Conservation (phyloP, 305 asterid species). For the Rubia tinctorum region DNA sequence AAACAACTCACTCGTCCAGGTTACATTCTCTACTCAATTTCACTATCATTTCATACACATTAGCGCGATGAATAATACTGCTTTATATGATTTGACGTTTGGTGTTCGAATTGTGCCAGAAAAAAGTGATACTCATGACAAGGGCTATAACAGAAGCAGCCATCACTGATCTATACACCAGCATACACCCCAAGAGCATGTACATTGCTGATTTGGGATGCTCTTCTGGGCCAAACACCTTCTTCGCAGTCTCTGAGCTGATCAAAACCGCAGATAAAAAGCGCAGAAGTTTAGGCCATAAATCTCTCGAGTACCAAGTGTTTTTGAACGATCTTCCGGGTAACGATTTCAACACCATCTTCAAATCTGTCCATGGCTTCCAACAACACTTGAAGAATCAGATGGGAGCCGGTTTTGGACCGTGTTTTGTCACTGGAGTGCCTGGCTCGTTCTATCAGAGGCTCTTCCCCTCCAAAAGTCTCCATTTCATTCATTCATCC, state of each 20-base stretch:
- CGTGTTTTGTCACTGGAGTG: conserved; percentile 20
- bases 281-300: conserved; percentile 13
- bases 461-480: conserved; percentile 22
- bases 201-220: conserved; percentile 32
- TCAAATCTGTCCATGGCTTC: conserved; percentile 18
- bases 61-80: not conserved
- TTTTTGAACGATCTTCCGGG: conserved; percentile 27
- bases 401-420: conserved; percentile 16
- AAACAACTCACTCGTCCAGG: conserved; percentile 27
- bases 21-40: not conserved
- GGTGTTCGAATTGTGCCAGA: conserved; percentile 3
- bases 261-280: conserved; percentile 16
- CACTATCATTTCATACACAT: too few relatives aligned
- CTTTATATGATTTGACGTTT: not conserved
- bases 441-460: conserved; percentile 27
- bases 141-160: conserved; percentile 22
- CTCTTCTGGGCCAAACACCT: conserved; percentile 30
- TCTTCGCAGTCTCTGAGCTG: conserved; percentile 15
- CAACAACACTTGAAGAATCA: not conserved
- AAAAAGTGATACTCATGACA: conserved; percentile 24
- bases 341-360: conserved; percentile 27
- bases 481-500: conserved; percentile 33
- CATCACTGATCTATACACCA: conserved; percentile 12
- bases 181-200: conserved; percentile 13
- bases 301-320: conserved; percentile 19